Evolutionary conservation across 2,329 filamentous ascomycete species (phyloP).

Genomic region (Eurotiales sp.): DNA sequence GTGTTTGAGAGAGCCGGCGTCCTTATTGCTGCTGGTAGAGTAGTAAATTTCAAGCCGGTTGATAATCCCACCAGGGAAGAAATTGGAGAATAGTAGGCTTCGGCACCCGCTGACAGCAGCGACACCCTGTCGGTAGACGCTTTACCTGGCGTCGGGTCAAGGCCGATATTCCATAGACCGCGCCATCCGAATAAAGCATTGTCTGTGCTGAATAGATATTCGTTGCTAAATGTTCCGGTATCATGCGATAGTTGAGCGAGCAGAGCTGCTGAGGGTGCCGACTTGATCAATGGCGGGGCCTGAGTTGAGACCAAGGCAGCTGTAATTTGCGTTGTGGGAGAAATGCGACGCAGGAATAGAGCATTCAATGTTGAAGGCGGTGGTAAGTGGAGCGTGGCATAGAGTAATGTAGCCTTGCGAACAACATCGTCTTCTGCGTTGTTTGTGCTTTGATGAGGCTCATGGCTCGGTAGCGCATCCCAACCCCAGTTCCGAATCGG

Average conservation of each 20-base stretch:
- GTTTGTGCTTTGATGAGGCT: conserved; percentile 61
- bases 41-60: conserved; percentile 83
- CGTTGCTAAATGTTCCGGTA: conserved; percentile 78
- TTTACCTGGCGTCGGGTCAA: conserved; percentile 37
- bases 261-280: conserved; percentile 42
- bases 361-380: conserved; percentile 84
- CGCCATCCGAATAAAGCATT: conserved; percentile 82
- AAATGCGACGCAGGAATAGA: conserved; percentile 73
- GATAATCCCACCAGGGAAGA: conserved; percentile 94
- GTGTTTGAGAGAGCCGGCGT: conserved; percentile 17
- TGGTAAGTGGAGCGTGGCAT: conserved; percentile 45
- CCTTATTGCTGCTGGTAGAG: conserved; percentile 58
- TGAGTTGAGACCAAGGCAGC: conserved; percentile 55
- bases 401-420: conserved; percentile 41
- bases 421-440: conserved; percentile 15
- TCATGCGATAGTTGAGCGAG: conserved; percentile 61
- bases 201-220: conserved; percentile 89
- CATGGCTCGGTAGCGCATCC: conserved; percentile 26
- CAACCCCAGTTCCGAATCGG: conserved; percentile 32
- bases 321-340: conserved; percentile 73
- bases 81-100: conserved; percentile 90
- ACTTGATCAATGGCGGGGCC: conserved; percentile 39
- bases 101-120: conserved; percentile 84
- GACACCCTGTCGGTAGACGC: conserved; percentile 45
- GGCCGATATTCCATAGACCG: conserved; percentile 91